Evolutionary conservation across 2,329 filamentous ascomycete genomes (phyloP).

Genomic region (Venturia carpophila): DNA sequence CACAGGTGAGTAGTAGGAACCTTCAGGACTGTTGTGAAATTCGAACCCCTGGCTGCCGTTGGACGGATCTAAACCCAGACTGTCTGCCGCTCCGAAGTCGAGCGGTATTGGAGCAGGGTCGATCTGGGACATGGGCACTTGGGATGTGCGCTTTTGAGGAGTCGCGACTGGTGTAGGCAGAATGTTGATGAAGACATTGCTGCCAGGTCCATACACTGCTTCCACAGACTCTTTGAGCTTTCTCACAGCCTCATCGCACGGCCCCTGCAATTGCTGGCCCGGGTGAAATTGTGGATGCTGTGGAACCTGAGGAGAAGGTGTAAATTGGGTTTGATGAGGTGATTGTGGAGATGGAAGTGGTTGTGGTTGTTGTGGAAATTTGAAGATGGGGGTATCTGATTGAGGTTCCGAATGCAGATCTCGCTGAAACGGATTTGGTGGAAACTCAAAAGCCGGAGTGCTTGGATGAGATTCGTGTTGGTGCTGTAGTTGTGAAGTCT

Average conservation of each 20-base stretch:
- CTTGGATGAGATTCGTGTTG: constrained; percentile 10
- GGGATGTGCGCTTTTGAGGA: constrained; percentile 31
- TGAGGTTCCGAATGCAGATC: constrained; percentile 1
- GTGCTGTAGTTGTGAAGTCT: constrained; percentile 15
- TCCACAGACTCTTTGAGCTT: constrained; percentile 38
- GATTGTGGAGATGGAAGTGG: constrained; percentile 17
- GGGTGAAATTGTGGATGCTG: not conserved
- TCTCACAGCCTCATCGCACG: constrained; percentile 25
- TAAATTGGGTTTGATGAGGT: constrained; percentile 13
- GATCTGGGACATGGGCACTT: constrained; percentile 34
- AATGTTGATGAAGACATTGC: constrained; percentile 37
- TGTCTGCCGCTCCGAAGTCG: constrained; percentile 30
- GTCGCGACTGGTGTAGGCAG: constrained; percentile 50
- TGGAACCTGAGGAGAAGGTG: constrained; percentile 12
- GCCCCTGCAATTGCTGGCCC: not conserved
- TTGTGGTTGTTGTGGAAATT: constrained; percentile 14
- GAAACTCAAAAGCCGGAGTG: constrained; percentile 10
- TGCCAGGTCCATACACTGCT: constrained; percentile 36
- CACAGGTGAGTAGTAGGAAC: constrained; percentile 44
- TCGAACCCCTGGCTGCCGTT: constrained; percentile 16
- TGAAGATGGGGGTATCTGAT: constrained; percentile 5
- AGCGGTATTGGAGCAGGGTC: constrained; percentile 48
- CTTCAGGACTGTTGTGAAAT: constrained; percentile 13
- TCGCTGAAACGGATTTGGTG: not conserved
- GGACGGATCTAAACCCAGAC: constrained; percentile 25